Evolutionary conservation across 495 filamentous ascomycete species (phyloP).

Genomic region (Penicillium malachiteum): DNA sequence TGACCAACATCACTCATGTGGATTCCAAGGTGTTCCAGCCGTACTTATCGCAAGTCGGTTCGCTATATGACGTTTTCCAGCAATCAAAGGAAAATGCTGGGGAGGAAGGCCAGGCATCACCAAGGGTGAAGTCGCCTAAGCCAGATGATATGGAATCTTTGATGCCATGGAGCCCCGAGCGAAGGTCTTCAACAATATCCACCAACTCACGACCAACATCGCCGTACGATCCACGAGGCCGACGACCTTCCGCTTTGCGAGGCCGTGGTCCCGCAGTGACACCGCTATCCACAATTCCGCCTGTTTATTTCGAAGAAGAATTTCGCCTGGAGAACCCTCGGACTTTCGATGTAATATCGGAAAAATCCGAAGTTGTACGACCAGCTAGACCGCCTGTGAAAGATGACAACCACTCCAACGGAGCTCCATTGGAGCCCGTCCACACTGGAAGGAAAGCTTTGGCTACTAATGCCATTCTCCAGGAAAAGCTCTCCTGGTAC

Average conservation of each 20-base stretch:
- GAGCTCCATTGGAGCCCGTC: conserved; percentile 55
- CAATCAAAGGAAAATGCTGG: conserved; percentile 67
- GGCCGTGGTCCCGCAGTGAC: conserved; percentile 63
- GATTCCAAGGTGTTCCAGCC: conserved; percentile 75
- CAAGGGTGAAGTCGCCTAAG: conserved; percentile 34
- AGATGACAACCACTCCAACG: conserved; percentile 60
- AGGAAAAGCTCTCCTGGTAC: conserved; percentile 99
- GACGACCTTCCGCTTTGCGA: conserved; percentile 34
- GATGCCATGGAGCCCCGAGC: conserved; percentile 36
- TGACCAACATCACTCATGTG: conserved; percentile 85
- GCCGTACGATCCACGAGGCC: conserved; percentile 38
- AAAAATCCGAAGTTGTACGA: conserved; percentile 87
- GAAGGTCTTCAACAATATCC: conserved; percentile 39
- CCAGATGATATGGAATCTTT: conserved; percentile 38
- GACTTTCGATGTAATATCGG: conserved; percentile 95
- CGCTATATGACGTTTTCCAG: conserved; percentile 78
- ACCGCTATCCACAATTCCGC: conserved; percentile 87
- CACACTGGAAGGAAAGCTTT: conserved; percentile 70
- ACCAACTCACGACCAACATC: conserved; percentile 38
- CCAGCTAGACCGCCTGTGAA: conserved; percentile 56
- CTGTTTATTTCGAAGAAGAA: conserved; percentile 90
- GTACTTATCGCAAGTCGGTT: conserved; percentile 80
- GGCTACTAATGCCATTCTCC: conserved; percentile 96
- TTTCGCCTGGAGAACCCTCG: conserved; percentile 96
- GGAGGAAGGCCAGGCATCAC: conserved; percentile 44